Base-by-base conservation (phyloP, 192 early-diverging fungal genomes). In the Pecoramyces ruminantium region DNA sequence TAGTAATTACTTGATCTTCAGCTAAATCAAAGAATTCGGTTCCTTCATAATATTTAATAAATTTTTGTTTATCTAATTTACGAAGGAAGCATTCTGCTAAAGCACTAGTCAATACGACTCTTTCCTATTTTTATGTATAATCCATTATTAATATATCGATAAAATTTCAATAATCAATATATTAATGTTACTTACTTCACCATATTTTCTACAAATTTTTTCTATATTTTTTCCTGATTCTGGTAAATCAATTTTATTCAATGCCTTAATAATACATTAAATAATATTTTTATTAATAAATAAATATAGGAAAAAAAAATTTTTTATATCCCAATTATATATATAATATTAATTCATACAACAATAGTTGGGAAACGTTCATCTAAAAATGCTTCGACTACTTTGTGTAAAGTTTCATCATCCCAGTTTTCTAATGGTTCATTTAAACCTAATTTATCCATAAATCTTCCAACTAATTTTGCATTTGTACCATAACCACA, bases 171-270 rank as follows among this genome's bases (percentile, higher is more conserved):
- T 29, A n/a, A n/a, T n/a, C n/a, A n/a, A n/a, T n/a, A n/a, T n/a
- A n/a, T n/a, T n/a, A n/a, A n/a, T n/a, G n/a, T n/a, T n/a, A 12
- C 30, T 29, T 29, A 88, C 91, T 82, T 86, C 83, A 78, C 85
- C 92, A 79, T 95, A 95, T 82, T 93, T 92, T 16, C 91, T 83
- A 82, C 90, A 86, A 34, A 95, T 94, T 29, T 90, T 86, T 28
- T 92, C 89, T 79, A 95, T 94, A 83, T 95, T 94, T 83, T 93
- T 93, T 83, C 93, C 94, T 3, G 92, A 86, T 77, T 95, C 94
- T 2, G 94, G 90, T 82, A 94, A 87, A 80, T 95, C 94, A 77
- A 95, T 94, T 80, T 95, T 95, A 87, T 95, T 95, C 34, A 95
- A 85, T 6, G 93, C 93, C 88, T 85, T 42, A 21, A 28, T 29